phyloP scores from a whole-genome alignment of 257 asterid genomes.

The Prunella vulgaris region DNA sequence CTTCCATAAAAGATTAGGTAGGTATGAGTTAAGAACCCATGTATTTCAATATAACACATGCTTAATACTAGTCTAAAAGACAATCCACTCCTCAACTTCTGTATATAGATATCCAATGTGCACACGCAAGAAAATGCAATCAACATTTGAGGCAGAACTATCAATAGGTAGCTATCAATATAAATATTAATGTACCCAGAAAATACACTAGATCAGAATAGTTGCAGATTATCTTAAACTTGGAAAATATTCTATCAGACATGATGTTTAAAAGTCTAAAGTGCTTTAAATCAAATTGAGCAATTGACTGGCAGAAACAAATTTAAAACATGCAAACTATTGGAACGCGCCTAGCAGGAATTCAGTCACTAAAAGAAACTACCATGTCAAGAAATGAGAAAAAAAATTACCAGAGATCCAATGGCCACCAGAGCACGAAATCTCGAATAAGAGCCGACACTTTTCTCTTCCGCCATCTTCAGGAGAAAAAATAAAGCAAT shows the following conservation, averaged over 20 bases:
- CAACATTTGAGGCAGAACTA: not conserved
- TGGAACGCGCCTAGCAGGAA: not conserved
- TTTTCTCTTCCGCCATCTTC: conserved; percentile 89
- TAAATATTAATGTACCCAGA: not conserved
- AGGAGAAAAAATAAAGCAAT: conserved; percentile 13
- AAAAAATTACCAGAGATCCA: conserved; percentile 77
- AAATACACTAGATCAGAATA: not conserved
- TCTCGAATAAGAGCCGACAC: conserved; percentile 59
- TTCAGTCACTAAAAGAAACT: not conserved
- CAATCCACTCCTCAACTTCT: not conserved
- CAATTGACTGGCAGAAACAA: not conserved
- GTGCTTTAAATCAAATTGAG: not conserved
- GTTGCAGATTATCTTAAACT: not conserved
- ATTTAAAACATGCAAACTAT: not conserved
- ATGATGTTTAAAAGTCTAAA: no score
- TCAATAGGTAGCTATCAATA: not conserved
- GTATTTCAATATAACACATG: not conserved
- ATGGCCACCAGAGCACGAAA: conserved; percentile 92
- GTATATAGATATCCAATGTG: not conserved
- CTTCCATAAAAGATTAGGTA: not conserved
- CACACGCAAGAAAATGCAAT: no score
- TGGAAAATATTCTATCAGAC: not conserved
- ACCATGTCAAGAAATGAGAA: not conserved
- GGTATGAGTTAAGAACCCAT: not conserved
- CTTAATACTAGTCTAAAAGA: not conserved